A percentile compares a stretch with the other conserved stretches of the same genome.
Evolutionary conservation across 179 eudicot genomes (phyloP).

Genomic region (Sideroxylon spinosum): DNA sequence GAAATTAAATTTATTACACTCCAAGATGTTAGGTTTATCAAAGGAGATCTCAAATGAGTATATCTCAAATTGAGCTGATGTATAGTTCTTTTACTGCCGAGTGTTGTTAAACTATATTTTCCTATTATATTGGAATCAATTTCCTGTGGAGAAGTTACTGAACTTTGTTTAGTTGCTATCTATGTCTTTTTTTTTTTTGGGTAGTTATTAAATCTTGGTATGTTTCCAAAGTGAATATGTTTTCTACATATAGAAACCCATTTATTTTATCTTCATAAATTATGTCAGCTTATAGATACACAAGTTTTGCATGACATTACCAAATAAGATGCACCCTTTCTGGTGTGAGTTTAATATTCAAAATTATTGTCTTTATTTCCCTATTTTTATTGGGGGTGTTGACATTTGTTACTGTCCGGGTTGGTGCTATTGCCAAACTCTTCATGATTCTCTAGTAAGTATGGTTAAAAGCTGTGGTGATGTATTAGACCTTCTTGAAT

Average conservation of each 20-base stretch:
- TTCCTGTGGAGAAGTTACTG: neutral
- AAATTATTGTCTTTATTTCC: neutral
- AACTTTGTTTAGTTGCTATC: no score
- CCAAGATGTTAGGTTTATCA: neutral
- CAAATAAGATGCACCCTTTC: neutral
- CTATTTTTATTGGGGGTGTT: no score
- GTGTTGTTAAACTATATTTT: neutral
- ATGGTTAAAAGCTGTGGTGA: no score
- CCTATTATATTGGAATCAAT: neutral
- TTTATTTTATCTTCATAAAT: no score
- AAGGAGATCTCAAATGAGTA: neutral
- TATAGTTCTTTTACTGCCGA: neutral
- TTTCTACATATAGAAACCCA: no score
- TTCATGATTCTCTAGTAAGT: no score
- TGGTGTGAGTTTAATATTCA: neutral
- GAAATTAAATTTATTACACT: slow-evolving; percentile 3
- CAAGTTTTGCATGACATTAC: neutral
- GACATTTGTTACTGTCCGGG: no score
- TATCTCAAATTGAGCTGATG: neutral
- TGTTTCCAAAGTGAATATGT: no score
- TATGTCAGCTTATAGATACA: neutral
- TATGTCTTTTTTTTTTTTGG: no score
- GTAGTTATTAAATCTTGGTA: no score
- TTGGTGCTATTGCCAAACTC: no score
- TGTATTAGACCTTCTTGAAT: no score